Evolutionary conservation across 2,329 filamentous ascomycete species (phyloP).

Genomic region (Helicocarpus griseus): DNA sequence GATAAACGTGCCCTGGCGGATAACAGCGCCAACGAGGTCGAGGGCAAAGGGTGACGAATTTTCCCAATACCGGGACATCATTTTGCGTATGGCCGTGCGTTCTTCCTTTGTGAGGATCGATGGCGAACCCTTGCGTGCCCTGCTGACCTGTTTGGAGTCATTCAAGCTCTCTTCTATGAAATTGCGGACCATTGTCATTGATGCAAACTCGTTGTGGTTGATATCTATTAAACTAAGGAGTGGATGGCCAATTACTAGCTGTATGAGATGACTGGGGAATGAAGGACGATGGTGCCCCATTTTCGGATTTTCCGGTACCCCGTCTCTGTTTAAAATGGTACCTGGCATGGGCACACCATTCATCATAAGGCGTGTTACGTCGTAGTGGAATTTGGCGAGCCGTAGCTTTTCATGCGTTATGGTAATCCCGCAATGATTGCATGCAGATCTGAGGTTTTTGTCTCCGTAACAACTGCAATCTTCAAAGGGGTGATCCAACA

Average conservation of each 20-base stretch:
- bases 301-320: slow-evolving; percentile 34
- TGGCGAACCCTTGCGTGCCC: slow-evolving; percentile 26
- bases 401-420: slow-evolving; percentile 51
- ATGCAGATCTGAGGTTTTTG: slow-evolving; percentile 41
- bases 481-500: slow-evolving; percentile 19
- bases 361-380: slow-evolving; percentile 42
- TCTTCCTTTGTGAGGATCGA: slow-evolving; percentile 14
- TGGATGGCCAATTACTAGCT: slow-evolving; percentile 33
- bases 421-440: slow-evolving; percentile 40
- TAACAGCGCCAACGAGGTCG: slow-evolving; percentile 33
- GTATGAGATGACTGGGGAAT: slow-evolving; percentile 53
- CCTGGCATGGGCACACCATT: slow-evolving; percentile 53
- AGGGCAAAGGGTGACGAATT: slow-evolving; percentile 30
- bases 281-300: slow-evolving; percentile 18
- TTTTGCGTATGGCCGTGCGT: slow-evolving; percentile 26
- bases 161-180: slow-evolving; percentile 41
- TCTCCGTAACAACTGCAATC: slow-evolving; percentile 26
- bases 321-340: slow-evolving; percentile 51
- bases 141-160: slow-evolving; percentile 28
- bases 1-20: slow-evolving; percentile 35
- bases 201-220: slow-evolving; percentile 22
- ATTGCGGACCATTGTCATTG: slow-evolving; percentile 43
- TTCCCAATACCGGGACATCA: slow-evolving; percentile 37
- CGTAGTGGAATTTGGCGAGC: slow-evolving; percentile 52
- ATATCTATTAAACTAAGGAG: slow-evolving; percentile 34